Evolutionary conservation across 345 rosid species (phyloP).

Genomic region (Eucalyptus tenuipes): DNA sequence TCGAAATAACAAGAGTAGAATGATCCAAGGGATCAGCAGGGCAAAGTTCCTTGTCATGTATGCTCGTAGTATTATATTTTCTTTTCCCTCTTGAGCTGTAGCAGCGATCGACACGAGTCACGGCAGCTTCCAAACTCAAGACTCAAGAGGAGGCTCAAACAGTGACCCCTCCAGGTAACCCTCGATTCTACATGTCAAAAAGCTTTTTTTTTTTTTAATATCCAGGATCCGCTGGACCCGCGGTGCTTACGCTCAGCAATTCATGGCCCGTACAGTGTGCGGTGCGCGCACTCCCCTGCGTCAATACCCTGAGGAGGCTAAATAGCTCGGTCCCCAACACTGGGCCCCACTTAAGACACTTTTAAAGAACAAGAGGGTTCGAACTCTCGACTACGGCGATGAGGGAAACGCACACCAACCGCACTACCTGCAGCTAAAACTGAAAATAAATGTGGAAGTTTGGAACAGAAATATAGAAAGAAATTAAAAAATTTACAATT

Average conservation of each 20-base stretch:
- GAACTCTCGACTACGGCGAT: too few species aligned
- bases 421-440: too few species aligned
- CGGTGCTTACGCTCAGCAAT: too few species aligned
- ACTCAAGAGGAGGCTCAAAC: background rate
- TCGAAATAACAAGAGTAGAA: background rate
- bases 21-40: background rate
- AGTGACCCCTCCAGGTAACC: background rate
- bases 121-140: background rate
- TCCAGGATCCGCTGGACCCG: too few species aligned
- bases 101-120: background rate
- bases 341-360: too few species aligned
- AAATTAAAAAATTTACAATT: rapidly evolving
- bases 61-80: background rate
- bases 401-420: too few species aligned
- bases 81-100: background rate
- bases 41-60: background rate
- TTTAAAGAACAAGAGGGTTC: too few species aligned
- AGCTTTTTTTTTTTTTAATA: too few species aligned
- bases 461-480: background rate
- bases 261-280: too few species aligned
- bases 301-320: too few species aligned
- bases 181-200: background rate
- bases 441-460: background rate
- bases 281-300: too few species aligned
- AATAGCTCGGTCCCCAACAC: too few species aligned